Percentiles rank a stretch among this genome's conserved stretches.
Conservation (phyloP, 192 early-diverging fungal genomes). For the Paraglomus brasilianum region DNA sequence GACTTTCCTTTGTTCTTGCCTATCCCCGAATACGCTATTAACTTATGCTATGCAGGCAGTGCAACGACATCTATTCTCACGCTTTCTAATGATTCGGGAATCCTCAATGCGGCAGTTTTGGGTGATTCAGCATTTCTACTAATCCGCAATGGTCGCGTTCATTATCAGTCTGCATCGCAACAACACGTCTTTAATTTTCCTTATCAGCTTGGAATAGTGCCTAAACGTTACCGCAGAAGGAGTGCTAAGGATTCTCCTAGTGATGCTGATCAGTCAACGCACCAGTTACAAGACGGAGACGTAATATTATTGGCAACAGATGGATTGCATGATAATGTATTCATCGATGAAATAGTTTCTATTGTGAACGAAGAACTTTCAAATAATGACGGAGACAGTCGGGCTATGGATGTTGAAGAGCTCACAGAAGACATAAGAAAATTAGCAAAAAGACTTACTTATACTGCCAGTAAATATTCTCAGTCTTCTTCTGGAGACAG, state of each 20-base stretch:
- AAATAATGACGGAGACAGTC: too few relatives aligned
- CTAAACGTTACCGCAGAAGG: conserved; percentile 35
- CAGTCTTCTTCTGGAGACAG: conserved; percentile 47
- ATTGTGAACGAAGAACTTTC: too few relatives aligned
- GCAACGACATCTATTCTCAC: conserved; percentile 58
- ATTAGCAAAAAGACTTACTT: conserved; percentile 49
- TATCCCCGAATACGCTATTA: neutral
- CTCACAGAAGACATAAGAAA: conserved; percentile 41
- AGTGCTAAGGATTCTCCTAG: too few relatives aligned
- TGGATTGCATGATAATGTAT: too few relatives aligned
- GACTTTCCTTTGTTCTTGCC: conserved; percentile 2
- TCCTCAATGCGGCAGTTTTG: conserved; percentile 52
- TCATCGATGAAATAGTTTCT: too few relatives aligned
- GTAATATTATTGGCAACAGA: too few relatives aligned
- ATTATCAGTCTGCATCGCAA: conserved; percentile 58
- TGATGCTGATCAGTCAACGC: too few relatives aligned
- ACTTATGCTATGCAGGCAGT: conserved; percentile 35
- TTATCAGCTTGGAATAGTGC: conserved; percentile 57
- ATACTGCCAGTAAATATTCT: conserved; percentile 49
- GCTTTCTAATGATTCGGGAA: conserved; percentile 53
- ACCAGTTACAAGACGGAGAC: too few relatives aligned
- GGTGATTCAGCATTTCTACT: conserved; percentile 59
- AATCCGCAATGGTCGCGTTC: conserved; percentile 51
- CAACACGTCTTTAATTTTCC: conserved; percentile 66
- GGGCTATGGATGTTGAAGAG: too few relatives aligned